phyloP scores from a whole-genome alignment of 148 eudicot species.

The Diospyros kaki region DNA sequence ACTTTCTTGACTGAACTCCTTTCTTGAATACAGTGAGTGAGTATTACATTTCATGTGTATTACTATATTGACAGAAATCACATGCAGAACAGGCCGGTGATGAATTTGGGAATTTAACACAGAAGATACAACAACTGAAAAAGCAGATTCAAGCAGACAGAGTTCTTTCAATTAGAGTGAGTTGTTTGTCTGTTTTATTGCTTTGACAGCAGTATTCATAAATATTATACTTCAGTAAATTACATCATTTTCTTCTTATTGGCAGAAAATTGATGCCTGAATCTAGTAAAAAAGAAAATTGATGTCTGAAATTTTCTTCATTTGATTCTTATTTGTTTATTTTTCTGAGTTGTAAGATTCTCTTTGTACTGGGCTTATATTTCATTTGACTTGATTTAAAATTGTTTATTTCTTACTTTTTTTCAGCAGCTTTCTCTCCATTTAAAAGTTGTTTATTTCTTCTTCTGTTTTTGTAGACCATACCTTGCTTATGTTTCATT shows the following conservation, averaged over 20 bases:
- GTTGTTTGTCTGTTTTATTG: not conserved
- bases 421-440: not conserved
- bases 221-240: not conserved
- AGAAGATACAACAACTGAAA: constrained; percentile 48
- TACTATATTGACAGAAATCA: constrained; percentile 13
- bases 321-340: no score
- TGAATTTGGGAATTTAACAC: constrained; percentile 31
- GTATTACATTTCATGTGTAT: constrained; percentile 5
- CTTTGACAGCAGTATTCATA: not conserved
- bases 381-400: not conserved
- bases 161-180: constrained; percentile 49
- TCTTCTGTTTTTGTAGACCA: not conserved
- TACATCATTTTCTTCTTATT: constrained; percentile 1
- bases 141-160: constrained; percentile 67
- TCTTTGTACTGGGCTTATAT: not conserved
- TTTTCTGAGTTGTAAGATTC: no score
- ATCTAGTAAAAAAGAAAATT: not conserved
- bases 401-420: no score
- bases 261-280: not conserved
- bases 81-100: constrained; percentile 36
- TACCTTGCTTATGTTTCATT: no score
- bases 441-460: not conserved
- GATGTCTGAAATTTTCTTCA: not conserved
- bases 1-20: not conserved
- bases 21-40: not conserved